Percentiles rank a stretch among this genome's conserved stretches.
Evolutionary conservation across 202 grass and related monocot genomes (phyloP).

Genomic region (Digitaria exilis): DNA sequence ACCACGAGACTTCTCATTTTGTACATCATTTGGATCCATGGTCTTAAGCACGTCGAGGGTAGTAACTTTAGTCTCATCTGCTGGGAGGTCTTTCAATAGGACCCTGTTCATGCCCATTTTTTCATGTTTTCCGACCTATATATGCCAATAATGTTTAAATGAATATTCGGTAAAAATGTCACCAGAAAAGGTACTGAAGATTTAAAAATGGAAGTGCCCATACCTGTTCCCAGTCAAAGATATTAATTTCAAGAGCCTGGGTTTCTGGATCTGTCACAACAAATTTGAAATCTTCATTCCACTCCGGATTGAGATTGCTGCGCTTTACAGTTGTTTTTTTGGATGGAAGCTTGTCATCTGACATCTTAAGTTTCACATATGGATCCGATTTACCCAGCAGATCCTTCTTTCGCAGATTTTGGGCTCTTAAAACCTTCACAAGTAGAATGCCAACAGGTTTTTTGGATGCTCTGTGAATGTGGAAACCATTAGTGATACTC

Average conservation of each 20-base stretch:
- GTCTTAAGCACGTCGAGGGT: constrained; percentile 79
- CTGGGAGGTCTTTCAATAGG: constrained; percentile 57
- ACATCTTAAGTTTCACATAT: constrained; percentile 87
- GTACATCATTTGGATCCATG: constrained; percentile 66
- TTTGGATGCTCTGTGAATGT: constrained; percentile 67
- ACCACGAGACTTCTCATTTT: constrained; percentile 86
- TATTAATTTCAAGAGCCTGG: constrained; percentile 67
- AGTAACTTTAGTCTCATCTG: constrained; percentile 65
- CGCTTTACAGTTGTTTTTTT: constrained; percentile 89
- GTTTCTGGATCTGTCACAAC: constrained; percentile 82
- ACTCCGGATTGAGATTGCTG: constrained; percentile 88
- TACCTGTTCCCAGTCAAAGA: constrained; percentile 94
- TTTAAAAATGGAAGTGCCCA: constrained; percentile 11
- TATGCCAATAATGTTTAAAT: constrained; percentile 32
- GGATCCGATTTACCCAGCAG: constrained; percentile 95
- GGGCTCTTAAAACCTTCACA: constrained; percentile 73
- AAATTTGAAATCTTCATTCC: constrained; percentile 87
- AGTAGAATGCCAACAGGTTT: constrained; percentile 84
- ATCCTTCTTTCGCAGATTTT: constrained; percentile 91
- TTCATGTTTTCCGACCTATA: constrained; percentile 83
- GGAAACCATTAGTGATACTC: constrained; percentile 19
- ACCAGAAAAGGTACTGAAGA: constrained; percentile 1
- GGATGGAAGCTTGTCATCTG: constrained; percentile 76
- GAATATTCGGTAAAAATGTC: not conserved
- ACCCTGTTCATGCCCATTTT: constrained; percentile 83